phyloP scores from a whole-genome alignment of 305 asterid species.

The Petunia hybrid region DNA sequence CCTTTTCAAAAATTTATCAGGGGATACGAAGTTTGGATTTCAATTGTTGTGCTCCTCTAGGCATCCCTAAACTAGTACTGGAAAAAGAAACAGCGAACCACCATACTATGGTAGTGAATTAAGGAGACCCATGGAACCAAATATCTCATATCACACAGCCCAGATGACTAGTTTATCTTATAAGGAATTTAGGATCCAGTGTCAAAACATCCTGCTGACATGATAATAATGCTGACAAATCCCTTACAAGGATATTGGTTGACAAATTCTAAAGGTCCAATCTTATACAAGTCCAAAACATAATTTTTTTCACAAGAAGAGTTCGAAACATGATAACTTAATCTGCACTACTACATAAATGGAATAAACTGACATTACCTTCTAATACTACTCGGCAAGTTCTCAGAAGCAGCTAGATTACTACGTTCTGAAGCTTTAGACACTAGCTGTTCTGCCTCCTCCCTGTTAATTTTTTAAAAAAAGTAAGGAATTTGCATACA shows the following conservation, averaged over 20 bases:
- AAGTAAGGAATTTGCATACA: neutral
- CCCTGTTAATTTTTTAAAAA: constrained; percentile 48
- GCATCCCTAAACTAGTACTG: neutral
- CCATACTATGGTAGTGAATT: neutral
- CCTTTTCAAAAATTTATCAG: neutral
- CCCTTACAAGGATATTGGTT: no score
- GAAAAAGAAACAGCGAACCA: neutral
- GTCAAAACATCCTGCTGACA: no score
- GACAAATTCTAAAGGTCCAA: neutral
- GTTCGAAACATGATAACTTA: neutral
- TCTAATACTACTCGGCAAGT: constrained; percentile 60
- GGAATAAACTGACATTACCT: constrained; percentile 44
- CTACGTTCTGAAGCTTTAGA: constrained; percentile 41
- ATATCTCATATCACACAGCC: neutral
- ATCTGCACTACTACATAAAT: neutral
- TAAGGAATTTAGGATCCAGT: no score
- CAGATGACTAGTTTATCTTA: no score
- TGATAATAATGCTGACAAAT: no score
- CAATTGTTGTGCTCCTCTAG: neutral
- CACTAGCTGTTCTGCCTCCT: constrained; percentile 73
- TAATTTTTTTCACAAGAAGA: neutral
- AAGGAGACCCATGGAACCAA: neutral
- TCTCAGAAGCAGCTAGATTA: constrained; percentile 35
- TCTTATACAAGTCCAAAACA: neutral
- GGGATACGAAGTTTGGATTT: neutral